Percentiles rank a stretch among this genome's conserved stretches.
These are phyloP conservation scores for Heracleum sosnowskyi DNA, from an alignment of 129 eudicot species.

Conservation along the genomic window DNA sequence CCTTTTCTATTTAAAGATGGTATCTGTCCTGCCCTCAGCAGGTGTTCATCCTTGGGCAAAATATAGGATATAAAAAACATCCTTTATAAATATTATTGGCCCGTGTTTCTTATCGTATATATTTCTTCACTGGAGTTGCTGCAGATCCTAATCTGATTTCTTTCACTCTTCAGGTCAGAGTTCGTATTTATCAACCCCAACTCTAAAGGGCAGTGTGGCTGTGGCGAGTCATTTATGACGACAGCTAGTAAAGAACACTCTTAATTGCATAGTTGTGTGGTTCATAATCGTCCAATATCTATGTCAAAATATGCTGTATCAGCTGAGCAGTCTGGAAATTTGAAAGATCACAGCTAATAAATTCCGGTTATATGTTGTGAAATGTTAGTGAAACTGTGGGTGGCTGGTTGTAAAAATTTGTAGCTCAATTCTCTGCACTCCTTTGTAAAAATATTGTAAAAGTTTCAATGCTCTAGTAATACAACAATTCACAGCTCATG, in stretches of 20 bases:
- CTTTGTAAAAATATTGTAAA: not conserved
- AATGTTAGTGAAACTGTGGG: not conserved
- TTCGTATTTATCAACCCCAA: slow-evolving; percentile 59
- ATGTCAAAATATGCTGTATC: no score
- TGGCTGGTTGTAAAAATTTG: not conserved
- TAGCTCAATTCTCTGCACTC: not conserved
- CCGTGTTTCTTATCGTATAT: no score
- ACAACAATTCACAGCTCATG: not conserved
- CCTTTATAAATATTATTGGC: not conserved
- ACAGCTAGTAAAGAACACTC: slow-evolving; percentile 12
- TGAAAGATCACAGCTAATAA: not conserved
- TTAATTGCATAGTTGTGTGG: not conserved
- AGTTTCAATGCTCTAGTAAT: not conserved
- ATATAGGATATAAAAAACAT: not conserved
- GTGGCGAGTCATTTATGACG: slow-evolving; percentile 72
- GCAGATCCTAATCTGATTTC: not conserved
- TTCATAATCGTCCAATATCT: not conserved
- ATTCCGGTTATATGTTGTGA: not conserved
- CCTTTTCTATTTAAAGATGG: not conserved
- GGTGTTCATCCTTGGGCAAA: not conserved
- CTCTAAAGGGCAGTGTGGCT: slow-evolving; percentile 60
- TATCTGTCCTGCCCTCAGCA: not conserved
- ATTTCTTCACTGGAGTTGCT: not conserved
- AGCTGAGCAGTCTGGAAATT: not conserved
- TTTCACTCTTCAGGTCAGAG: slow-evolving; percentile 34